phyloP scores from a whole-genome alignment of 805 yeast genomes.

The Lipomyces starkeyi region DNA sequence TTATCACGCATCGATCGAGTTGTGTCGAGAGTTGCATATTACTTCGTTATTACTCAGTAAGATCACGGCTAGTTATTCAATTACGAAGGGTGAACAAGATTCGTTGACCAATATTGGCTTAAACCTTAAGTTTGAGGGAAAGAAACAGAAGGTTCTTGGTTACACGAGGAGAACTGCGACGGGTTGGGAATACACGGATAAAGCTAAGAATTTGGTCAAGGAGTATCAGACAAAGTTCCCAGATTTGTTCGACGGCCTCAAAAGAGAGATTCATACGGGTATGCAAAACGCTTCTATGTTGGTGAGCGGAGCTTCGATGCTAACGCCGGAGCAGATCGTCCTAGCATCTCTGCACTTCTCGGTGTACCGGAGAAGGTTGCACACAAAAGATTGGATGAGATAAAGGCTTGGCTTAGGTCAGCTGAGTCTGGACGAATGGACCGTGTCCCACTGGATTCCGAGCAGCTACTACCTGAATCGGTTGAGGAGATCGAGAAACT shows the following conservation, averaged over 20 bases:
- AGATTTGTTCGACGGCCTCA: slow-evolving; percentile 56
- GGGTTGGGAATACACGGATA: slow-evolving; percentile 83
- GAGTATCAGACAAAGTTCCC: slow-evolving; percentile 70
- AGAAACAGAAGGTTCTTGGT: slow-evolving; percentile 84
- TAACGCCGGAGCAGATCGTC: slow-evolving; percentile 19
- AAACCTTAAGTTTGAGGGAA: slow-evolving; percentile 79
- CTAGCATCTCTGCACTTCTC: slow-evolving; percentile 15
- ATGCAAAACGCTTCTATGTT: not conserved
- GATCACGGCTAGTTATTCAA: slow-evolving; percentile 73
- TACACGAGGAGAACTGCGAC: slow-evolving; percentile 68
- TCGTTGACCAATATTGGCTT: slow-evolving; percentile 72
- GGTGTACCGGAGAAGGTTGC: slow-evolving; percentile 41
- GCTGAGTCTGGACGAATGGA: slow-evolving; percentile 49
- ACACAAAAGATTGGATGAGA: slow-evolving; percentile 41
- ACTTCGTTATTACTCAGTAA: slow-evolving; percentile 73
- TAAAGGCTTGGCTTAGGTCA: slow-evolving; percentile 54
- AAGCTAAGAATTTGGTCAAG: slow-evolving; percentile 69
- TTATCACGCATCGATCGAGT: slow-evolving; percentile 70
- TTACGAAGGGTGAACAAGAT: slow-evolving; percentile 59
- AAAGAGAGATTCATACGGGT: slow-evolving; percentile 39
- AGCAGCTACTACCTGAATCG: slow-evolving; percentile 70
- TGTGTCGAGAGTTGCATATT: slow-evolving; percentile 61
- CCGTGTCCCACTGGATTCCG: slow-evolving; percentile 76
- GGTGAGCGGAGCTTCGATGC: not conserved
- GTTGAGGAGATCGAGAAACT: slow-evolving; percentile 70